Evolutionary conservation across 768 basidiomycete genomes (phyloP).

Genomic region (Kwoniella pini): DNA sequence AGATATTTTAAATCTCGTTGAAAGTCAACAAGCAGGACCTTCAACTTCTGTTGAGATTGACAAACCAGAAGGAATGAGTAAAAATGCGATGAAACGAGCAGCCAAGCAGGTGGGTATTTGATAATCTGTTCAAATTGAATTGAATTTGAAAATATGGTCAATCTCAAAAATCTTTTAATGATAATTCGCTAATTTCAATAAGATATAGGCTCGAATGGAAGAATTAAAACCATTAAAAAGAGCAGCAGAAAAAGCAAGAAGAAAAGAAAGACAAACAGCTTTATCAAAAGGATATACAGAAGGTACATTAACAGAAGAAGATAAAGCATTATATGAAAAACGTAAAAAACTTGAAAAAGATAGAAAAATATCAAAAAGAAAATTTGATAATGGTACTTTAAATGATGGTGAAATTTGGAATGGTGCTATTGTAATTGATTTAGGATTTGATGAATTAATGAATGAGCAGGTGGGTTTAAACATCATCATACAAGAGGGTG

Average conservation of each 20-base stretch:
- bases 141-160: too few species aligned
- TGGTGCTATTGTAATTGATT: slow-evolving; percentile 63
- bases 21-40: slow-evolving; percentile 10
- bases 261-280: slow-evolving; percentile 19
- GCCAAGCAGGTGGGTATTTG: slow-evolving; percentile 35
- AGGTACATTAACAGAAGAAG: slow-evolving; percentile 34
- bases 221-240: slow-evolving; percentile 33
- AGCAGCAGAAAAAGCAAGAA: slow-evolving; percentile 29
- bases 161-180: too few species aligned
- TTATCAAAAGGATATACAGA: slow-evolving; percentile 27
- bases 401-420: slow-evolving; percentile 56
- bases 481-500: too few species aligned
- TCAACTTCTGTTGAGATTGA: slow-evolving; percentile 3
- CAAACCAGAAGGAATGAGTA: slow-evolving; percentile 30
- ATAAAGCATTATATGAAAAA: slow-evolving; percentile 45
- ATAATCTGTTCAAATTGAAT: not conserved
- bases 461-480: slow-evolving; percentile 71
- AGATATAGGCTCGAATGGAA: slow-evolving; percentile 25
- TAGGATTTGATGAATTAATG: slow-evolving; percentile 93
- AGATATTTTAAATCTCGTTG: slow-evolving; percentile 10
- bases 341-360: slow-evolving; percentile 38
- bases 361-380: slow-evolving; percentile 44
- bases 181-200: not conserved
- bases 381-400: slow-evolving; percentile 61
- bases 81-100: slow-evolving; percentile 48